A percentile compares a stretch with the other conserved stretches of the same genome.
Conservation (phyloP, 495 filamentous ascomycete species). For the Penicillium malachiteum region DNA sequence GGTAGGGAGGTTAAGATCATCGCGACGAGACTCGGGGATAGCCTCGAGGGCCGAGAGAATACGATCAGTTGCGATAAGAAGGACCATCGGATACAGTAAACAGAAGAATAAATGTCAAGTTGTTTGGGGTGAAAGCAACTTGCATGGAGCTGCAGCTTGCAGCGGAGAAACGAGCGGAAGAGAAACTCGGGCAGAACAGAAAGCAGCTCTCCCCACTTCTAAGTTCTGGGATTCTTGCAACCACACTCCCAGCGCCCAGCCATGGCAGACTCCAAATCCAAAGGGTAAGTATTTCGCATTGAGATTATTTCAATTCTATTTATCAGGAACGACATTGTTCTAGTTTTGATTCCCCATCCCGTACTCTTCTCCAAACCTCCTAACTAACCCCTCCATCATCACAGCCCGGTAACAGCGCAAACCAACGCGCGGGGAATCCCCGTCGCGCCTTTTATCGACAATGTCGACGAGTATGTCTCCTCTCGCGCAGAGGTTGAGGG, state of each 20-base stretch:
- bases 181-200: slow-evolving; percentile 9
- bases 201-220: slow-evolving; percentile 29
- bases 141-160: slow-evolving; percentile 8
- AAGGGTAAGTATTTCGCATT: slow-evolving; percentile 19
- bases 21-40: slow-evolving; percentile 30
- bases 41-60: slow-evolving; percentile 63
- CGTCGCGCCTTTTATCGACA: slow-evolving; percentile 91
- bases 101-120: neutral
- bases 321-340: neutral
- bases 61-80: slow-evolving; percentile 69
- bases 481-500: slow-evolving; percentile 82
- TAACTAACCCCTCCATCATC: slow-evolving; percentile 24
- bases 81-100: slow-evolving; percentile 58
- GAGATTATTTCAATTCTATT: neutral
- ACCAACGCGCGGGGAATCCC: slow-evolving; percentile 95
- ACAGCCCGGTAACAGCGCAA: slow-evolving; percentile 31
- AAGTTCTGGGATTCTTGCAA: slow-evolving; percentile 13
- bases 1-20: slow-evolving; percentile 34
- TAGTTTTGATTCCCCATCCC: neutral
- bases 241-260: slow-evolving; percentile 13
- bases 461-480: slow-evolving; percentile 92
- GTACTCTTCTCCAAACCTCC: neutral
- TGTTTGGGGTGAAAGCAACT: neutral
- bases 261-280: slow-evolving; percentile 27
- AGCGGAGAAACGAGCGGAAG: slow-evolving; percentile 18